Conservation (phyloP, 2,329 filamentous ascomycete species). For the Fusarium burgessii region DNA sequence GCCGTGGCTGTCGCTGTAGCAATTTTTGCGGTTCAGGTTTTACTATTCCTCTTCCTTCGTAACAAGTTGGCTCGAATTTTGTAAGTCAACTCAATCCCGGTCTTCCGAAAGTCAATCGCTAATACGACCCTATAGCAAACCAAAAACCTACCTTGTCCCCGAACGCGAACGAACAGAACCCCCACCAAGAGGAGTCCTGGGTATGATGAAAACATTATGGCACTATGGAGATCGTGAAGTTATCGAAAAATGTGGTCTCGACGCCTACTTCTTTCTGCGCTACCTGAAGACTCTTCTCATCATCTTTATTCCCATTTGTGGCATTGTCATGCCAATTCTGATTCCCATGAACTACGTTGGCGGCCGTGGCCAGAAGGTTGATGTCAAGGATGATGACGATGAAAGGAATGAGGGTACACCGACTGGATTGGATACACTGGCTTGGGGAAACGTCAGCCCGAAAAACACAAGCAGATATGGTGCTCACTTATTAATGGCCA, state of each 20-base stretch:
- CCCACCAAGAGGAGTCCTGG: constrained; percentile 69
- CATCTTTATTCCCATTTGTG: constrained; percentile 87
- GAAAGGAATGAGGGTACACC: constrained; percentile 43
- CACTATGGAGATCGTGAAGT: constrained; percentile 80
- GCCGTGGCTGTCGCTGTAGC: constrained; percentile 72
- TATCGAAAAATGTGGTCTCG: constrained; percentile 94
- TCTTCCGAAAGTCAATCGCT: not conserved
- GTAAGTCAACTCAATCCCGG: constrained; percentile 60
- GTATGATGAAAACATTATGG: constrained; percentile 70
- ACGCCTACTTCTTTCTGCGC: constrained; percentile 97
- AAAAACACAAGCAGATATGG: constrained; percentile 77
- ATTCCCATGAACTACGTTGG: constrained; percentile 85
- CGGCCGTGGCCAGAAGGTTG: constrained; percentile 71
- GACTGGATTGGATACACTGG: constrained; percentile 81
- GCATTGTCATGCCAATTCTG: constrained; percentile 84
- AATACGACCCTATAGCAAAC: constrained; percentile 66
- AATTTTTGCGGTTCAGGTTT: constrained; percentile 72
- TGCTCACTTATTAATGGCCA: constrained; percentile 84
- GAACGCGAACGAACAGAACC: constrained; percentile 85
- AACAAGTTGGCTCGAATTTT: constrained; percentile 86
- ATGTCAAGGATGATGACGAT: constrained; percentile 52
- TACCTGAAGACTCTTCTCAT: constrained; percentile 83
- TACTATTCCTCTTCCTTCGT: constrained; percentile 80
- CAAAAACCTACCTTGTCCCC: constrained; percentile 86
- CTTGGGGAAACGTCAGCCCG: constrained; percentile 86